A percentile compares a stretch with the other conserved stretches of the same genome.
These are phyloP conservation scores for Trichoderma sp. DNA, from an alignment of 2,329 filamentous ascomycete species.

Conservation along the genomic window DNA sequence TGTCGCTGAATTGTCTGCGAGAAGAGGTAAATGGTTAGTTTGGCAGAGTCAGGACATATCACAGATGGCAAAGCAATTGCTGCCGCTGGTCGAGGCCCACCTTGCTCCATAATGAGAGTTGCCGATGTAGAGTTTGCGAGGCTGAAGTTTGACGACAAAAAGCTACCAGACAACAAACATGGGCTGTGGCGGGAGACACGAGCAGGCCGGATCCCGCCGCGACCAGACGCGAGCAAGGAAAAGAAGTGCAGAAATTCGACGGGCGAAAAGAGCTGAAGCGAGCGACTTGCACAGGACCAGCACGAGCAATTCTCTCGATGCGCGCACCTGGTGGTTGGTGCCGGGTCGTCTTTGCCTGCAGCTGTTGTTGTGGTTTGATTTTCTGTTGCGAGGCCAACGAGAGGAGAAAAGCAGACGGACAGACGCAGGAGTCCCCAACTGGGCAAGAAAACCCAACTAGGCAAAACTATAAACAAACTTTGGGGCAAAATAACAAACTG, in stretches of 20 bases:
- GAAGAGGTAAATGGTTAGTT: background rate
- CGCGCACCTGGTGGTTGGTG: constrained; percentile 39
- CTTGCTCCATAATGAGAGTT: constrained; percentile 43
- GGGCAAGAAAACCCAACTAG: constrained; percentile 11
- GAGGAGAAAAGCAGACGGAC: constrained; percentile 39
- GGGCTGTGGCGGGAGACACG: constrained; percentile 40
- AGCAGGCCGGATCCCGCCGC: constrained; percentile 30
- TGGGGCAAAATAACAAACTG: constrained; percentile 30
- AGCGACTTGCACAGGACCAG: constrained; percentile 31
- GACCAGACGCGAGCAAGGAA: constrained; percentile 31
- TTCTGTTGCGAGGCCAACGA: constrained; percentile 52
- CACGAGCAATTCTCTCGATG: constrained; percentile 30
- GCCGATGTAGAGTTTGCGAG: constrained; percentile 39
- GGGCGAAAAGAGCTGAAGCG: constrained; percentile 20
- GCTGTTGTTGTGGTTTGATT: constrained; percentile 49
- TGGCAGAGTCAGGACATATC: background rate
- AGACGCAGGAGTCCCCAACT: constrained; percentile 20
- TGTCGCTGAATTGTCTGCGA: constrained; percentile 38
- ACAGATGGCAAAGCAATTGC: background rate
- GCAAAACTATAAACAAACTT: constrained; percentile 25
- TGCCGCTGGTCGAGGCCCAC: constrained; percentile 36
- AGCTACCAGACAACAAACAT: constrained; percentile 47
- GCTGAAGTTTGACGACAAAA: constrained; percentile 34
- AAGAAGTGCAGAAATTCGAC: constrained; percentile 27
- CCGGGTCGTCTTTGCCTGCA: constrained; percentile 35